Evolutionary conservation across 2,329 filamentous ascomycete genomes (phyloP).

Genomic region (Tolypocladium guangdongense): DNA sequence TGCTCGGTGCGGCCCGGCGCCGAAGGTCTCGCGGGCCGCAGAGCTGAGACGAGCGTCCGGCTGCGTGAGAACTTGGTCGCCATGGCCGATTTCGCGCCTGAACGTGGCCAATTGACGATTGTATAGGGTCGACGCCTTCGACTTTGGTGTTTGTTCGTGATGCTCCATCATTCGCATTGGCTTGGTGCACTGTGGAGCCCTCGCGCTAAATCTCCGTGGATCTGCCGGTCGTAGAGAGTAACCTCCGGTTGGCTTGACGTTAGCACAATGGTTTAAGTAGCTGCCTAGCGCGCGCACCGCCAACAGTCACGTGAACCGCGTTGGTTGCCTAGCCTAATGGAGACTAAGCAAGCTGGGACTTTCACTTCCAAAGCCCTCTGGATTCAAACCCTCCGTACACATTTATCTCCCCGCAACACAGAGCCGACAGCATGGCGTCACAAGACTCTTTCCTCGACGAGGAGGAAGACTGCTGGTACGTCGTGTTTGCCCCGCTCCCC

Average conservation of each 20-base stretch:
- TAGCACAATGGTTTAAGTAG: background rate
- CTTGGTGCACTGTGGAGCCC: background rate
- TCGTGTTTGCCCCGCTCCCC: constrained; percentile 5
- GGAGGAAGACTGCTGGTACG: constrained; percentile 59
- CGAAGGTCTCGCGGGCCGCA: constrained; percentile 39
- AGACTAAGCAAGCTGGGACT: constrained; percentile 11
- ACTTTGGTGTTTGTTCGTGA: background rate
- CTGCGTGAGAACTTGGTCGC: constrained; percentile 48
- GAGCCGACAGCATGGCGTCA: constrained; percentile 43
- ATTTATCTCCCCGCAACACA: constrained; percentile 6
- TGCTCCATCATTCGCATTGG: background rate
- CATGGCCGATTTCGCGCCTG: constrained; percentile 34
- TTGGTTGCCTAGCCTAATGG: constrained; percentile 4
- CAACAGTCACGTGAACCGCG: constrained; percentile 11
- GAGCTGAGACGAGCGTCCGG: constrained; percentile 43
- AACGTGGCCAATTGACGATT: constrained; percentile 34
- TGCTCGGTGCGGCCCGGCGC: constrained; percentile 28
- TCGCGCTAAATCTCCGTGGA: constrained; percentile 12
- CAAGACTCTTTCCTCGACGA: constrained; percentile 64
- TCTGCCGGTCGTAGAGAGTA: constrained; percentile 16
- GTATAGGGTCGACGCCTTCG: background rate
- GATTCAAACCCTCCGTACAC: too few species aligned
- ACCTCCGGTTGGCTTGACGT: constrained; percentile 4
- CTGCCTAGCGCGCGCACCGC: background rate
- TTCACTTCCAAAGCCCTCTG: too few species aligned